Conservation (phyloP, 1,284 basidiomycete species). For the Microbotryum scabiosae region DNA sequence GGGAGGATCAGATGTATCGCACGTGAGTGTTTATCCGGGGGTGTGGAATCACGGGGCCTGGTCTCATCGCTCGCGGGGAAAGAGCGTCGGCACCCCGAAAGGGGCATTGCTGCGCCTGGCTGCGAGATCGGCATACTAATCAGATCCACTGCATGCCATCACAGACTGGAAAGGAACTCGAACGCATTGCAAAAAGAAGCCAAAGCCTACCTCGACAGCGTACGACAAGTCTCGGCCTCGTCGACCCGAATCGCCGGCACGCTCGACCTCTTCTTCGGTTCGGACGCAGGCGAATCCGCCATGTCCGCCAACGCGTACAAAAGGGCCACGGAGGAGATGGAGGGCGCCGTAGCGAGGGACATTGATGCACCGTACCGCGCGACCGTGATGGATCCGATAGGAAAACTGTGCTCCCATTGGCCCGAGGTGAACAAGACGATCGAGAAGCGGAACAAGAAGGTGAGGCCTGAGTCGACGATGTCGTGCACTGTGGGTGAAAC, state of each 20-base stretch:
- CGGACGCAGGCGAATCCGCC: constrained; percentile 53
- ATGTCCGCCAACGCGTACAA: constrained; percentile 98
- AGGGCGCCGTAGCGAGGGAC: constrained; percentile 42
- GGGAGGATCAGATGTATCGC: constrained; percentile 84
- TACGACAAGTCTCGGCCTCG: constrained; percentile 69
- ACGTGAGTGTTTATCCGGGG: constrained; percentile 52
- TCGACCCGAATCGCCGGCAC: constrained; percentile 93
- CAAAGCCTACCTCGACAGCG: constrained; percentile 89
- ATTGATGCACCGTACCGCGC: constrained; percentile 81
- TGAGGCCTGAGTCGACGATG: constrained; percentile 38
- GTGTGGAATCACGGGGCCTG: background rate
- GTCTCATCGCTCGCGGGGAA: background rate
- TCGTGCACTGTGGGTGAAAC: no score
- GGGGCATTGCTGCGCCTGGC: background rate
- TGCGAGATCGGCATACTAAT: background rate
- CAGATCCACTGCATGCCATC: background rate
- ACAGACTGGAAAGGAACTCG: constrained; percentile 87
- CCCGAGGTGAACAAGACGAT: constrained; percentile 91
- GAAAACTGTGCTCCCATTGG: constrained; percentile 94
- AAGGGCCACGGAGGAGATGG: constrained; percentile 86
- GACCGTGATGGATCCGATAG: constrained; percentile 87
- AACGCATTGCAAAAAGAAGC: constrained; percentile 87
- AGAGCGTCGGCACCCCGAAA: background rate
- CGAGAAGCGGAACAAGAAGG: constrained; percentile 92
- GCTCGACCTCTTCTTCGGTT: constrained; percentile 81